These are phyloP conservation scores for Yamadazyma pseudoaaseri DNA, from an alignment of 1,139 yeast genomes.

Conservation along the genomic window DNA sequence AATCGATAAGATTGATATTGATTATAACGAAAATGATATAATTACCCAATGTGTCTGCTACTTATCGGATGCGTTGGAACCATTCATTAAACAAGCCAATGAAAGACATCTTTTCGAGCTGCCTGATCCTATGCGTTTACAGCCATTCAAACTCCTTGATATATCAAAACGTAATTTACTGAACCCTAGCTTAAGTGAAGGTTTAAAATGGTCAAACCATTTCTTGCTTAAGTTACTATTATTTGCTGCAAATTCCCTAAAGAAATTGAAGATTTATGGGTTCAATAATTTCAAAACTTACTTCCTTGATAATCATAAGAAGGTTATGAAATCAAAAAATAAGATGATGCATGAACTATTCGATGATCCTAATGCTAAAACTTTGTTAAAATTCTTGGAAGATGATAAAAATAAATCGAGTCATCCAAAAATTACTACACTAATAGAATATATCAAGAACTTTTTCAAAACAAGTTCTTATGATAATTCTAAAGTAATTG, in stretches of 20 bases:
- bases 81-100: slow-evolving; percentile 63
- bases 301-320: slow-evolving; percentile 56
- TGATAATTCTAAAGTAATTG: slow-evolving; percentile 67
- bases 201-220: slow-evolving; percentile 68
- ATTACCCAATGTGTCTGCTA: slow-evolving; percentile 45
- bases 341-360: slow-evolving; percentile 62
- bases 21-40: slow-evolving; percentile 53
- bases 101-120: slow-evolving; percentile 60
- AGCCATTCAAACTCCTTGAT: slow-evolving; percentile 71
- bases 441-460: slow-evolving; percentile 53
- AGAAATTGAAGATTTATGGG: slow-evolving; percentile 79
- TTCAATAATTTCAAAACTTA: slow-evolving; percentile 70
- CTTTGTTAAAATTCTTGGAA: slow-evolving; percentile 25
- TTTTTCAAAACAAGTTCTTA: slow-evolving; percentile 47
- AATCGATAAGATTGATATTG: slow-evolving; percentile 58
- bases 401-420: slow-evolving; percentile 45
- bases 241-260: slow-evolving; percentile 71
- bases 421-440: slow-evolving; percentile 72
- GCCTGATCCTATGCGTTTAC: slow-evolving; percentile 64
- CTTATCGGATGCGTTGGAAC: slow-evolving; percentile 54
- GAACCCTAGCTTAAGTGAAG: slow-evolving; percentile 58
- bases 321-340: slow-evolving; percentile 50
- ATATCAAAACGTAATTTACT: slow-evolving; percentile 57
- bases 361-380: slow-evolving; percentile 45
- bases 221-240: slow-evolving; percentile 61